Percentiles rank a stretch among this genome's conserved stretches.
These are phyloP conservation scores for Trichosporon faecale DNA, from an alignment of 1,284 basidiomycete species.

Conservation along the genomic window DNA sequence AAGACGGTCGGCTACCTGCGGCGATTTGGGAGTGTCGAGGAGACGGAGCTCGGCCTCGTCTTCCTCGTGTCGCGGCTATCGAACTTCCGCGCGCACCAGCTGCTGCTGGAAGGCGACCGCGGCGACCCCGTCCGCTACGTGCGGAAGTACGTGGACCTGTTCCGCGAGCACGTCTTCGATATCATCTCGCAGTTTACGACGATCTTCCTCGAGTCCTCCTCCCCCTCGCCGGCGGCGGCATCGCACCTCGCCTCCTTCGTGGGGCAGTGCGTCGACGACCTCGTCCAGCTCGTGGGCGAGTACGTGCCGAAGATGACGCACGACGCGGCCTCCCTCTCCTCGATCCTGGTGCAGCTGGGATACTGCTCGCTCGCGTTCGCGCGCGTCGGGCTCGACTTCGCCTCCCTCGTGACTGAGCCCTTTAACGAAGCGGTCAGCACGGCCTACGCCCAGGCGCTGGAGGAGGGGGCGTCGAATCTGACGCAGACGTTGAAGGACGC, in stretches of 20 bases:
- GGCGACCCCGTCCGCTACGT: slow-evolving; percentile 73
- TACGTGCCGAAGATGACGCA: slow-evolving; percentile 55
- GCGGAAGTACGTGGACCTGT: slow-evolving; percentile 82
- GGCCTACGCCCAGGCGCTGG: slow-evolving; percentile 54
- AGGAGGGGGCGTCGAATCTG: slow-evolving; percentile 45
- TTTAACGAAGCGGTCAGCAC: slow-evolving; percentile 62
- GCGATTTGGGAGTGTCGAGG: slow-evolving; percentile 65
- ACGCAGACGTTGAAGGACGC: slow-evolving; percentile 32
- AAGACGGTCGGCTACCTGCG: slow-evolving; percentile 81
- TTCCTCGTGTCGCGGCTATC: slow-evolving; percentile 65
- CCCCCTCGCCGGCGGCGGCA: slow-evolving; percentile 25
- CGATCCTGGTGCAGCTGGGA: slow-evolving; percentile 83
- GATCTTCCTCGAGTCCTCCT: slow-evolving; percentile 70
- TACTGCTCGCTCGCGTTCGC: slow-evolving; percentile 90
- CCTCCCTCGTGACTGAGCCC: slow-evolving; percentile 61
- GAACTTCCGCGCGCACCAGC: slow-evolving; percentile 56
- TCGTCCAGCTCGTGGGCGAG: slow-evolving; percentile 54
- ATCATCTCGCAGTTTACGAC: slow-evolving; percentile 83
- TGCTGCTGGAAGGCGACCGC: slow-evolving; percentile 49
- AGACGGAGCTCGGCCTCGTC: slow-evolving; percentile 64
- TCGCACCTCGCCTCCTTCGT: slow-evolving; percentile 62
- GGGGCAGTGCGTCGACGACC: slow-evolving; percentile 57
- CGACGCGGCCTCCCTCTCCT: slow-evolving; percentile 68
- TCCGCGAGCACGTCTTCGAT: slow-evolving; percentile 89
- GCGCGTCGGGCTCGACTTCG: slow-evolving; percentile 85